A percentile compares a stretch with the other conserved stretches of the same genome.
Conservation (phyloP, 1,284 basidiomycete genomes). For the Sporisorium exsertum region DNA sequence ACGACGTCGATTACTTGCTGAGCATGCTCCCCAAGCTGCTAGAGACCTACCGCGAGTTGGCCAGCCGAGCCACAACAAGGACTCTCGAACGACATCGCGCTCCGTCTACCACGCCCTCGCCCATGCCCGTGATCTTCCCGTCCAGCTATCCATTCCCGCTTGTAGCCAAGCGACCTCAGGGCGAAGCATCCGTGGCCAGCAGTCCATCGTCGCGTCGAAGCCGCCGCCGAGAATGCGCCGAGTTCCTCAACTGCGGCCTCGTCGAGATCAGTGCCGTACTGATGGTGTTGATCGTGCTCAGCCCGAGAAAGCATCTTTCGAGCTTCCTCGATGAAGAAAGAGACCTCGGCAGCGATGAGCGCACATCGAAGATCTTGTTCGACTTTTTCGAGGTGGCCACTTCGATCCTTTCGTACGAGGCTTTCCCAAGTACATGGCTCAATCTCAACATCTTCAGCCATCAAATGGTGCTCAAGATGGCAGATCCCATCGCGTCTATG, state of each 20-base stretch:
- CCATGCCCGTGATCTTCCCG: constrained; percentile 86
- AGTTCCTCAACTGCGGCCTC: constrained; percentile 79
- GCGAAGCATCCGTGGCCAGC: constrained; percentile 43
- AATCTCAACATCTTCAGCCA: constrained; percentile 91
- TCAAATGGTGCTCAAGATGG: constrained; percentile 86
- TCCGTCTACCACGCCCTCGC: constrained; percentile 75
- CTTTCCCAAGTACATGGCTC: constrained; percentile 91
- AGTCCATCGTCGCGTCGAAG: constrained; percentile 50
- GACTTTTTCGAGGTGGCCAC: constrained; percentile 84
- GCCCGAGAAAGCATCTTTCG: constrained; percentile 81
- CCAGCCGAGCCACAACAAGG: constrained; percentile 76
- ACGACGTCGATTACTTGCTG: constrained; percentile 89
- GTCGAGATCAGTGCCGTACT: constrained; percentile 89
- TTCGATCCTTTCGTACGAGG: constrained; percentile 86
- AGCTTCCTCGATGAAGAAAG: constrained; percentile 75
- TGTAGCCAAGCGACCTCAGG: constrained; percentile 77
- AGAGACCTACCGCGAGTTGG: constrained; percentile 87
- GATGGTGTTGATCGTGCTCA: constrained; percentile 82
- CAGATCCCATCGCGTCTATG: constrained; percentile 82
- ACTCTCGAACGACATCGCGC: constrained; percentile 78
- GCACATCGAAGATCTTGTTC: constrained; percentile 77
- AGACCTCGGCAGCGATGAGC: constrained; percentile 58
- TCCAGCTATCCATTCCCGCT: constrained; percentile 92
- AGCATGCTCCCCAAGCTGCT: constrained; percentile 86
- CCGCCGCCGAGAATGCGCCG: constrained; percentile 34